Conservation (phyloP, 1,284 basidiomycete genomes). For the Cystobasidiaceae sp. region DNA sequence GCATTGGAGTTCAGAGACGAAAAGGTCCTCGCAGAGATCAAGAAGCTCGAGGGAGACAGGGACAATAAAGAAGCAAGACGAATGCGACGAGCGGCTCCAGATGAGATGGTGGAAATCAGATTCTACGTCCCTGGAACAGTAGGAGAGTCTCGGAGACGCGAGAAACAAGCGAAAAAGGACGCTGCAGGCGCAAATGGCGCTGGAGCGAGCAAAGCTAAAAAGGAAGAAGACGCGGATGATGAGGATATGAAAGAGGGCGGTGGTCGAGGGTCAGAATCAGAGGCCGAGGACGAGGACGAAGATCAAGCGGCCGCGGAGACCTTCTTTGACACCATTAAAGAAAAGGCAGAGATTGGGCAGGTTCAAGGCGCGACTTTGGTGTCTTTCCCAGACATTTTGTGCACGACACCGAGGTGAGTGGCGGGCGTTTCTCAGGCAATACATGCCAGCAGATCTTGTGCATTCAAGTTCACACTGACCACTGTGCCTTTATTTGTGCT, state of each 20-base stretch:
- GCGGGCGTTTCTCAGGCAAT: slow-evolving; percentile 15
- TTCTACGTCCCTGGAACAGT: slow-evolving; percentile 86
- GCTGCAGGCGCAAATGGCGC: slow-evolving; percentile 14
- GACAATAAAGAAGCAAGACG: slow-evolving; percentile 44
- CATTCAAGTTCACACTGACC: not conserved
- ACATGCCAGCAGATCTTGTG: not conserved
- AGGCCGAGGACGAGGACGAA: slow-evolving; percentile 51
- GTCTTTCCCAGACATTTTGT: slow-evolving; percentile 94
- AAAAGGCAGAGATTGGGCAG: slow-evolving; percentile 91
- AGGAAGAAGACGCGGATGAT: slow-evolving; percentile 57
- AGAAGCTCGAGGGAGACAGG: slow-evolving; percentile 43
- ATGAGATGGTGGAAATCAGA: slow-evolving; percentile 93
- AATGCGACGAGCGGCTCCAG: slow-evolving; percentile 45
- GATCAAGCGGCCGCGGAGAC: slow-evolving; percentile 81
- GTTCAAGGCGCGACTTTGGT: slow-evolving; percentile 87
- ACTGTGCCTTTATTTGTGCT: not conserved
- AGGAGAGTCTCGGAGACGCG: slow-evolving; percentile 35
- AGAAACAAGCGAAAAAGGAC: slow-evolving; percentile 36
- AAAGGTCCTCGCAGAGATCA: slow-evolving; percentile 32
- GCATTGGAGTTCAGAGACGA: slow-evolving; percentile 80
- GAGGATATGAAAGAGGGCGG: slow-evolving; percentile 44
- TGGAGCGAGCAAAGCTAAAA: slow-evolving; percentile 48
- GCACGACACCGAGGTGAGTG: slow-evolving; percentile 71
- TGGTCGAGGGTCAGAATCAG: slow-evolving; percentile 30
- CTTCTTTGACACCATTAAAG: slow-evolving; percentile 94